Conservation (phyloP, 441 rosid species). For the Populus trichocarpa region DNA sequence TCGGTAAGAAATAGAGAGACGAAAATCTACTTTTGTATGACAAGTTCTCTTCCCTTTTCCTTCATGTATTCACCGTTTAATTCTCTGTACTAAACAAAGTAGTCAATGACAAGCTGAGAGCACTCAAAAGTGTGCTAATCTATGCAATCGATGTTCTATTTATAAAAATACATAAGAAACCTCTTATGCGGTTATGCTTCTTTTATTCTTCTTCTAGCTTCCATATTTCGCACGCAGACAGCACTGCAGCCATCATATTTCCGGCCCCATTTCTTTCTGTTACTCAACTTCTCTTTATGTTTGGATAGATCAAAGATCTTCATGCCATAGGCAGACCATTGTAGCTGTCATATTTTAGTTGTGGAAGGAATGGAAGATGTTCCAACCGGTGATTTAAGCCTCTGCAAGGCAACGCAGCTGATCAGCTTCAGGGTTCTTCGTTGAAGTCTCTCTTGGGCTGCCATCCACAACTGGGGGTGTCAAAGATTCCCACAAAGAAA, state of each 20-base stretch:
- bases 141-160: conserved; percentile 20
- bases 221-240: background rate
- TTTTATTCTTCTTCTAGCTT: background rate
- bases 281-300: background rate
- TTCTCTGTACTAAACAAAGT: conserved; percentile 41
- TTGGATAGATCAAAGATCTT: background rate
- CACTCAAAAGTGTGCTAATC: conserved; percentile 1
- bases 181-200: background rate
- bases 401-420: background rate
- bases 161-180: conserved; percentile 12
- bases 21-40: conserved; percentile 15
- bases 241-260: background rate
- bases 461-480: background rate
- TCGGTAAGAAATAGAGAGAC: conserved; percentile 46
- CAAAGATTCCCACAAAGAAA: background rate
- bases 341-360: background rate
- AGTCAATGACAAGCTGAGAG: conserved; percentile 6
- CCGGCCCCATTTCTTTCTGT: background rate
- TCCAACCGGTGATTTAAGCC: background rate
- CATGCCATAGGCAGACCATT: background rate
- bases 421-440: background rate
- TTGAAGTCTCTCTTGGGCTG: background rate
- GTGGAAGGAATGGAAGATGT: background rate
- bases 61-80: conserved; percentile 32
- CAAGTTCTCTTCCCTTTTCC: background rate